Evolutionary conservation across 768 basidiomycete genomes (phyloP), one percentile per base, ranked within the genome.

Genomic region (Leccinum disarticulatum): DNA sequence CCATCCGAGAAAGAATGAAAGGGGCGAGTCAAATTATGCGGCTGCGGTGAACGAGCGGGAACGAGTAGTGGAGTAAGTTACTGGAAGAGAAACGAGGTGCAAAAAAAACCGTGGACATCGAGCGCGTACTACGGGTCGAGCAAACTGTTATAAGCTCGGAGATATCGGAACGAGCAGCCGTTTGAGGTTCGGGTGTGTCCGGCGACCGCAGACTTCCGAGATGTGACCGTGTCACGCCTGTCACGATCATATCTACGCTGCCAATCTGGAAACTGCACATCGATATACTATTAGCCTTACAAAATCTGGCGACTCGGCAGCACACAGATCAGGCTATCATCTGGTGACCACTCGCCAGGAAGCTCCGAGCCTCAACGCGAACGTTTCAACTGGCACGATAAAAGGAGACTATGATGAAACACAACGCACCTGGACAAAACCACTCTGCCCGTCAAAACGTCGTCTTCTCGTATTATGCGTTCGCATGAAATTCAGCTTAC

Each of bases 151-250:
- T 58, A 43, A 1, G 41, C 2, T 36, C 77, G 77, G 79, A 52
- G 48, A 61, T 56, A 61, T 60, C 79, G 77, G 79, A 65, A n/a
- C 22, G 73, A 77, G 80, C 27, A 3, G 27, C 27, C 25, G 25
- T 25, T 25, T 25, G 25, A 27, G 3, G 27, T 27, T 27, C 27
- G 27, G 27, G 27, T 27, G 27, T 3, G 27, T 27, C 27, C 27
- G 27, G 27, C 27, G 3, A 27, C 27, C 22, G 22, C 22, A 22
- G 22, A 25, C 25, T 25, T 25, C 25, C 25, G 25, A 25, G 25
- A 25, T 25, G 25, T 25, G 25, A 25, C 25, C 25, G 25, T 25
- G 25, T 25, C 27, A 27, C 27, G 27, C 27, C 27, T 27, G 27
- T 27, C 27, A 27, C 27, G 27, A 2, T 22, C 22, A 22, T 22